phyloP scores from a whole-genome alignment of 257 asterid genomes.

The Henckelia pumila region DNA sequence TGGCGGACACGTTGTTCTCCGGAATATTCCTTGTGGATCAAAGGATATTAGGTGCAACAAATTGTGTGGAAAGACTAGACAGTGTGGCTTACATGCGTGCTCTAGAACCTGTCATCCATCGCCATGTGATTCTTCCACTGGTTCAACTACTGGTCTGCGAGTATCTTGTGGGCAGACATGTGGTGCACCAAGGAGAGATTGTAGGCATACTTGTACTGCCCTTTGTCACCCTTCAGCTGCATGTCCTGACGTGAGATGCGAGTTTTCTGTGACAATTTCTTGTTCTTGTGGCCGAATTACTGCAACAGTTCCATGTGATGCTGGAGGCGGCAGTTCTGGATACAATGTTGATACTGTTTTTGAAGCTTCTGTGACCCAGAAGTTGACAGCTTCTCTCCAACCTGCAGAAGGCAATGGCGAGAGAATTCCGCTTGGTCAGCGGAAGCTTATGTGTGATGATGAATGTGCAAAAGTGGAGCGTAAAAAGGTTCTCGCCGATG shows the following conservation, averaged over 20 bases:
- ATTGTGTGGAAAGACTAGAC: constrained; percentile 92
- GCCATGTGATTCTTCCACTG: constrained; percentile 65
- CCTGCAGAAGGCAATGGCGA: constrained; percentile 63
- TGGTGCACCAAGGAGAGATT: constrained; percentile 96
- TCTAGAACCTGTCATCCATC: constrained; percentile 82
- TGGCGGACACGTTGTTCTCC: constrained; percentile 89
- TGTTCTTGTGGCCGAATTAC: constrained; percentile 85
- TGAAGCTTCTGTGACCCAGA: constrained; percentile 70
- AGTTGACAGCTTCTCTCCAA: constrained; percentile 68
- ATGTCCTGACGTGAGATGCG: constrained; percentile 90
- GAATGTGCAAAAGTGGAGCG: constrained; percentile 86
- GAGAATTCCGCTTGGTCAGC: constrained; percentile 77
- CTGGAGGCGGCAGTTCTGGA: constrained; percentile 59
- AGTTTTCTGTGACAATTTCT: constrained; percentile 70
- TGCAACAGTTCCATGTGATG: constrained; percentile 86
- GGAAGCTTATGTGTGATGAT: constrained; percentile 86
- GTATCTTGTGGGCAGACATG: constrained; percentile 88
- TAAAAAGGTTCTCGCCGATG: constrained; percentile 88
- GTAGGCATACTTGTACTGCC: constrained; percentile 84
- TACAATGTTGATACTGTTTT: constrained; percentile 44
- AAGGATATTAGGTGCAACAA: constrained; percentile 92
- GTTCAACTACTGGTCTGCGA: constrained; percentile 38
- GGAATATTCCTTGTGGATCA: constrained; percentile 92
- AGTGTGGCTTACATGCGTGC: constrained; percentile 95
- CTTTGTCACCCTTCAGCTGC: constrained; percentile 76